Percentiles rank a stretch among this genome's conserved stretches.
These are phyloP conservation scores for Fusarium sp. DNA, from an alignment of 2,329 filamentous ascomycete genomes.

Conservation along the genomic window DNA sequence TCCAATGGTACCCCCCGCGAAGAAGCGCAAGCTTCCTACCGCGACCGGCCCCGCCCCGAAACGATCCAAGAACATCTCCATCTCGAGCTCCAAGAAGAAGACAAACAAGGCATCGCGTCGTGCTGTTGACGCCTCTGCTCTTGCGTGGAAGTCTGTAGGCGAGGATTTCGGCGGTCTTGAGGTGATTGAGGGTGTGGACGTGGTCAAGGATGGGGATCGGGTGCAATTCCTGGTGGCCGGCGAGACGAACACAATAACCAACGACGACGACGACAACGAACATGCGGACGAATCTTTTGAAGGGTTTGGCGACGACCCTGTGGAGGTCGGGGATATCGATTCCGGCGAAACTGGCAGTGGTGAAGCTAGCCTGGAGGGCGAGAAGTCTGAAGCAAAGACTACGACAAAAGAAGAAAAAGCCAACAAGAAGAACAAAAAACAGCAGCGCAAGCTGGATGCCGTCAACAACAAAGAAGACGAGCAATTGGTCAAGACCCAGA, in stretches of 20 bases:
- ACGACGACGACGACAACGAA: constrained; percentile 20
- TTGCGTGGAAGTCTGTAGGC: constrained; percentile 80
- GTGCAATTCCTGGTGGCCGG: constrained; percentile 64
- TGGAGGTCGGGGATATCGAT: constrained; percentile 48
- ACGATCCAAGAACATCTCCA: constrained; percentile 47
- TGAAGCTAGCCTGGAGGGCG: constrained; percentile 46
- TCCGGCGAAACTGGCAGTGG: constrained; percentile 45
- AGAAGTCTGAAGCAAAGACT: constrained; percentile 42
- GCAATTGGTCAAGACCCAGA: constrained; percentile 48
- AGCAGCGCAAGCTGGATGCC: constrained; percentile 48
- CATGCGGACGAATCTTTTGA: constrained; percentile 68
- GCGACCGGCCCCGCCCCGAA: constrained; percentile 48
- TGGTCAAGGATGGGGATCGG: constrained; percentile 73
- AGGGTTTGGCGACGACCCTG: constrained; percentile 67
- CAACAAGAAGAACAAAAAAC: constrained; percentile 31
- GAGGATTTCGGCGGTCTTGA: constrained; percentile 94
- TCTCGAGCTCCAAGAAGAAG: constrained; percentile 34
- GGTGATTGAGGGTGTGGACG: constrained; percentile 89
- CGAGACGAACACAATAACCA: constrained; percentile 53
- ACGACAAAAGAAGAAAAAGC: constrained; percentile 45
- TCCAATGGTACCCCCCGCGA: constrained; percentile 47
- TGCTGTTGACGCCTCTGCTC: constrained; percentile 57
- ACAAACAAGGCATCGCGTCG: constrained; percentile 38
- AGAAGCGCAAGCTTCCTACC: constrained; percentile 53
- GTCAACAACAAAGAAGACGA: constrained; percentile 40